These are phyloP conservation scores for Rhodotorula sp. DNA, from an alignment of 1,284 basidiomycete genomes.

Conservation along the genomic window DNA sequence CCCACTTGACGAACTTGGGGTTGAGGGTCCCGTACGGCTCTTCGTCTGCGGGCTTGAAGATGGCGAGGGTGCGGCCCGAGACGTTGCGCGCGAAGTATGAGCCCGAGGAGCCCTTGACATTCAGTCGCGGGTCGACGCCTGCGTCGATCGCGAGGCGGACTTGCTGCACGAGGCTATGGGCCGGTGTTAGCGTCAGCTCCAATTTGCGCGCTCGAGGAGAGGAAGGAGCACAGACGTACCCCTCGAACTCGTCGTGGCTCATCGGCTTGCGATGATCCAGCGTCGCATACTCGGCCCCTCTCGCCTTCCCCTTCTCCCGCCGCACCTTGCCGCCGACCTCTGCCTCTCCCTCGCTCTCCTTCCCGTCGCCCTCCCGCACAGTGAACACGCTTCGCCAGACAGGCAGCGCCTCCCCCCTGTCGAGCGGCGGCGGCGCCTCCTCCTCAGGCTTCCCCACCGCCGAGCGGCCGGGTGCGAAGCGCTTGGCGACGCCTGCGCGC, in stretches of 20 bases:
- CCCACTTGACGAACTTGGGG: constrained; percentile 71
- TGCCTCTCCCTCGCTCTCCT: background rate
- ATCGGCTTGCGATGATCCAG: background rate
- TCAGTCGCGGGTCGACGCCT: constrained; percentile 84
- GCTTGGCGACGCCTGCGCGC: background rate
- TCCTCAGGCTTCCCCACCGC: background rate
- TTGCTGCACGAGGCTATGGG: constrained; percentile 63
- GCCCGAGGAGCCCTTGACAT: constrained; percentile 78
- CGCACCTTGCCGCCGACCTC: background rate
- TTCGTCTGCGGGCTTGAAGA: constrained; percentile 89
- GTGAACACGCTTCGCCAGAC: background rate
- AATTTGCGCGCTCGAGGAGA: background rate
- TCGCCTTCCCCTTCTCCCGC: background rate
- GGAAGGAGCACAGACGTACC: background rate
- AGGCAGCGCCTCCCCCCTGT: background rate
- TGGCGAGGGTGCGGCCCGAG: constrained; percentile 67
- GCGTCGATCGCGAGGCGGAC: constrained; percentile 69
- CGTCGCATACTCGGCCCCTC: background rate
- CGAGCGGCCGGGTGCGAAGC: background rate
- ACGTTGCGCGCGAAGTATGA: constrained; percentile 76
- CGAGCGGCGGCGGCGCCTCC: background rate
- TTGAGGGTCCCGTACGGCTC: constrained; percentile 63
- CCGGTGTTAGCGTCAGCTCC: background rate
- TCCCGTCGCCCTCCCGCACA: too few species aligned
- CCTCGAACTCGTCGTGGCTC: background rate